Conservation (phyloP, 139 green algal species). For the Closterium sp. region DNA sequence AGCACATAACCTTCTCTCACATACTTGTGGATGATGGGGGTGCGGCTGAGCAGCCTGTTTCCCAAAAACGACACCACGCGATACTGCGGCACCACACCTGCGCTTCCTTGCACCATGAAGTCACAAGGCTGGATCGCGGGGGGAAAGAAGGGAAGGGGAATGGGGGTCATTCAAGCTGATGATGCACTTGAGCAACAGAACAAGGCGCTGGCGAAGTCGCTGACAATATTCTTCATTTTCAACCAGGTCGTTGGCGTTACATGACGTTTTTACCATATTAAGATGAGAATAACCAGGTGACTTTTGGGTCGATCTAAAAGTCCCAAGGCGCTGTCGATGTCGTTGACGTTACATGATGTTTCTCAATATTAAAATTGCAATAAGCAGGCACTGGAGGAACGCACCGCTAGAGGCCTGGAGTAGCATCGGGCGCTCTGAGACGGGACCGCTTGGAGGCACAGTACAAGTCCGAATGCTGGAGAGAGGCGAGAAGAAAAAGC, state of each 20-base stretch:
- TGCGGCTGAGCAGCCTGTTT: not conserved
- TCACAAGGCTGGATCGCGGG: not conserved
- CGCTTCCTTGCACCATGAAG: not conserved
- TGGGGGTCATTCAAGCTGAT: too few relatives aligned
- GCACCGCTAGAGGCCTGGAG: not conserved
- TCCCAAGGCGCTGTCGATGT: too few relatives aligned
- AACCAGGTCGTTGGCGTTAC: too few relatives aligned
- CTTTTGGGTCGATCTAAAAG: too few relatives aligned
- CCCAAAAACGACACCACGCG: not conserved
- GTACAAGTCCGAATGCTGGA: not conserved
- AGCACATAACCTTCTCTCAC: not conserved
- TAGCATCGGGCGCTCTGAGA: not conserved
- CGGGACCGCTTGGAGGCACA: not conserved
- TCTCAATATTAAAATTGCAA: not conserved
- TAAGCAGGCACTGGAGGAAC: not conserved
- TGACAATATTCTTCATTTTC: too few relatives aligned
- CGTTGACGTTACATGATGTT: too few relatives aligned
- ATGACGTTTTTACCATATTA: too few relatives aligned
- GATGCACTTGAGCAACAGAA: too few relatives aligned
- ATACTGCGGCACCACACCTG: not conserved
- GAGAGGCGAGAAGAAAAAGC: not conserved
- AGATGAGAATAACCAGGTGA: too few relatives aligned
- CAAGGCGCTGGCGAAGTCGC: too few relatives aligned
- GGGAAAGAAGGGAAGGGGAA: not conserved
- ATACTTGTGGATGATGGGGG: not conserved